Conservation (phyloP, 1,284 basidiomycete genomes). For the Leccinum subrobustum region DNA sequence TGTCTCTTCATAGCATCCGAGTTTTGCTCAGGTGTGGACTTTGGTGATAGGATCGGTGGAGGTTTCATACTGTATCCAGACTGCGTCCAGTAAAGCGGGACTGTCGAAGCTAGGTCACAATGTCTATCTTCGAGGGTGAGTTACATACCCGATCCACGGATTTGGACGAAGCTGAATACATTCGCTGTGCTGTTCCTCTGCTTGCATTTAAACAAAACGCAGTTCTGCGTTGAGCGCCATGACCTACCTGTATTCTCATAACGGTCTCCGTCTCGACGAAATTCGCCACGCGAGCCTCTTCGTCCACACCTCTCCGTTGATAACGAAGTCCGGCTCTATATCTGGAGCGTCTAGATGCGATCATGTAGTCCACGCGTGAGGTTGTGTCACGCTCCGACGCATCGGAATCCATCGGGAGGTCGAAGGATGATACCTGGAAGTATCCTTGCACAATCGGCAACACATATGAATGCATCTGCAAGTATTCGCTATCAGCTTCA, state of each 20-base stretch:
- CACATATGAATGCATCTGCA: slow-evolving; percentile 56
- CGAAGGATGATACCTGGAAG: slow-evolving; percentile 58
- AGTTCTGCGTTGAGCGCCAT: not conserved
- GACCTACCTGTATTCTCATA: slow-evolving; percentile 68
- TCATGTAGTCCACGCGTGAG: slow-evolving; percentile 59
- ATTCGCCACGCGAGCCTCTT: slow-evolving; percentile 82
- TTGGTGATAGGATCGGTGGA: slow-evolving; percentile 72
- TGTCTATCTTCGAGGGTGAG: slow-evolving; percentile 5
- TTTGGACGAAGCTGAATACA: slow-evolving; percentile 85
- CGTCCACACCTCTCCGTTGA: slow-evolving; percentile 92
- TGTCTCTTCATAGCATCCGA: slow-evolving; percentile 72
- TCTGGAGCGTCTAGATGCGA: slow-evolving; percentile 86
- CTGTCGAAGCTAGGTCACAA: slow-evolving; percentile 37
- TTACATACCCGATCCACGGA: slow-evolving; percentile 80
- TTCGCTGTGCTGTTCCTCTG: slow-evolving; percentile 72
- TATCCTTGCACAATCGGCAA: slow-evolving; percentile 78
- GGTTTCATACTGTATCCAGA: slow-evolving; percentile 86
- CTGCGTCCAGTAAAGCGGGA: slow-evolving; percentile 90
- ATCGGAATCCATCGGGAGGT: slow-evolving; percentile 54
- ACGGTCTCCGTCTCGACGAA: slow-evolving; percentile 95
- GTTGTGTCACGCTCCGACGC: slow-evolving; percentile 43
- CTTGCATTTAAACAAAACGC: slow-evolving; percentile 6
- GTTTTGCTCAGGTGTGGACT: slow-evolving; percentile 75
- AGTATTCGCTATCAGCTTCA: not conserved
- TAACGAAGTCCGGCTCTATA: slow-evolving; percentile 94